Percentiles rank a stretch among this genome's conserved stretches.
phyloP scores from a whole-genome alignment of 2,329 filamentous ascomycete species.

The Pseudocercospora fijiensis region DNA sequence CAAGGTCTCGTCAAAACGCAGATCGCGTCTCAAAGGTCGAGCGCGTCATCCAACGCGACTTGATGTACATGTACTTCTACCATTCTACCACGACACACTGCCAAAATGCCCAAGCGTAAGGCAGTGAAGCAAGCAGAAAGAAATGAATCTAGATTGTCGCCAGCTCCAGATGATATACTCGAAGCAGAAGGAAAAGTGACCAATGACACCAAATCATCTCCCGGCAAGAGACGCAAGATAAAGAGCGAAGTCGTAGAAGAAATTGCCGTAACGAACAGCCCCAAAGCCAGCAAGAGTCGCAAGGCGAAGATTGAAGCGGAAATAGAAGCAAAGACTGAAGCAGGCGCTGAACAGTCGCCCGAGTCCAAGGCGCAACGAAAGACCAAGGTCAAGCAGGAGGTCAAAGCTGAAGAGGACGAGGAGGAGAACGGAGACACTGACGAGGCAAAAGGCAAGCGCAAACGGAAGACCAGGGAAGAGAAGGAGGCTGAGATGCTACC shows the following conservation, averaged over 20 bases:
- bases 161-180: constrained; percentile 23
- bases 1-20: not conserved
- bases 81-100: not conserved
- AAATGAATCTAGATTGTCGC: constrained; percentile 26
- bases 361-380: constrained; percentile 19
- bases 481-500: constrained; percentile 60
- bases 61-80: too few species aligned
- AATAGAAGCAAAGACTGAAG: constrained; percentile 6
- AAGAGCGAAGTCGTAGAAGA: constrained; percentile 14
- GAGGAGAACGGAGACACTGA: constrained; percentile 15
- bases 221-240: constrained; percentile 29
- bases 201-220: constrained; percentile 13
- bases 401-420: constrained; percentile 17
- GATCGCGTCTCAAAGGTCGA: not conserved
- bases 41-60: not conserved
- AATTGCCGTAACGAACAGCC: not conserved
- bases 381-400: constrained; percentile 20
- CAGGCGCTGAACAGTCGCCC: not conserved
- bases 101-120: constrained; percentile 33
- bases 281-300: constrained; percentile 2
- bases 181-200: constrained; percentile 14
- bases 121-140: constrained; percentile 8
- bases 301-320: constrained; percentile 12
- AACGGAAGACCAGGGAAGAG: constrained; percentile 58
- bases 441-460: constrained; percentile 37